Base-by-base conservation (phyloP, 2,329 filamentous ascomycete species). In the Eutypella sp. region DNA sequence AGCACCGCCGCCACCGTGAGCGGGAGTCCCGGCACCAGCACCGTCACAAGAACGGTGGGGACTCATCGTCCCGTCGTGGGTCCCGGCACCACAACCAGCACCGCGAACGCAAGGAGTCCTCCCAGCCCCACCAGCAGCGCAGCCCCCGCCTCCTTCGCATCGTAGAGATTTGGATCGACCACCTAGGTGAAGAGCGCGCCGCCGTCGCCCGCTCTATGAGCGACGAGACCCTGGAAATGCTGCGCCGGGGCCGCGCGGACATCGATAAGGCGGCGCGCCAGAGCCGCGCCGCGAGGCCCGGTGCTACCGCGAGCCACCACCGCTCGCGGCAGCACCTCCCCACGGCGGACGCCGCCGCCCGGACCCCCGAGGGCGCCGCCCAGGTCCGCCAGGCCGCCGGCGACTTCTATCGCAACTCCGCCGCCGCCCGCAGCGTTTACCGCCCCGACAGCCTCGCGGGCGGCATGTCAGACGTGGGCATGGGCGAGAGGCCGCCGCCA, bases 101-200 rank as follows among this genome's bases (percentile, higher is more conserved):
- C 20, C 22, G 36, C 7, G n/a, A n/a, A n/a, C n/a, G n/a, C n/a
- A n/a, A n/a, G n/a, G n/a, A n/a, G n/a, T 39, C 36, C 10, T 20
- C 11, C 13, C 36, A 16, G 15, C 36, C n/a, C 13, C 20, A 23
- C 20, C 36, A 24, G n/a, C n/a, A 37, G 18, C 19, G n/a, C 20
- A 39, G 36, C 7, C 71, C 73, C 18, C 64, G 65, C 9, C 51
- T 78, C 6, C 52, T 62, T 44, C 59, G 60, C 20, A 46, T 74
- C 23, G 57, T 78, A 1, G 67, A 73, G 19, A 64, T 65, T 6
- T 78, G 73, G 72, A 69, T 75, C 39, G 47, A 57, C 5, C 59
- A 62, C 18, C 63, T 67, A 22, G 52, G 47, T 9, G 48, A 51
- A 8, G 43, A 55, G 11, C 50, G 59, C 22, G 43, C 57, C 1